Base-by-base conservation (phyloP, 2,329 filamentous ascomycete genomes). In the Fragosphaeria purpurea region DNA sequence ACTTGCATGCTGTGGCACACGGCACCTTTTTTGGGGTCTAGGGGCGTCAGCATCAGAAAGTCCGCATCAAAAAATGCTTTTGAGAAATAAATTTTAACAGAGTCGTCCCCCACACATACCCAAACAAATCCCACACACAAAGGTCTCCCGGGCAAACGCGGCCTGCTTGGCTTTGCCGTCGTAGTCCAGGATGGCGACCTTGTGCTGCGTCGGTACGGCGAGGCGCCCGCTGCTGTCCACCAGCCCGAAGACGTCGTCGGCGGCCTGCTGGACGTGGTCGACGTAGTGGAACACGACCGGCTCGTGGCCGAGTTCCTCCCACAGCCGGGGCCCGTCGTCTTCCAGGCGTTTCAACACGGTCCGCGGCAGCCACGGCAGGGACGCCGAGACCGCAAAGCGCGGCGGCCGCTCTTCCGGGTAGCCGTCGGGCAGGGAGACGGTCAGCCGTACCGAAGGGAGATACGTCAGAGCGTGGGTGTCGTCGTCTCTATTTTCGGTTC, bases 11-110 rank as follows among this genome's bases (percentile, higher is more conserved):
- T 79, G 68, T 97, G 86, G 64, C 93, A 97, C 9, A 73, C 77
- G 0, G 71, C 67, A 1, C 93, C 93, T 64, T 94, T 96, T 66
- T 95, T 95, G 0, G 89, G 89, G 65, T 97, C 91, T 77, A 13
- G 5, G 30, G 2, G 4, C 22, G 31, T 31, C 22, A 44, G 5
- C 22, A 37, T 31, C 22, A 44, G 4, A 38, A 13, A 9, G 30
- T 10, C 39, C 6, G 38, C n/a, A n/a, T 4, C 6, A 32, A 10
- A 39, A 38, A 5, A 50, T 9, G 9, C 31, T 32, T 12, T 31
- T 22, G 13, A 7, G 11, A 31, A 40, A 9, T 6, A 11, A 35
- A 10, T 2, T 33, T 31, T 5, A 3, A 31, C 11, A 7, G 11
- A 8, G 30, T 32, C n/a, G n/a, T n/a, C n/a, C n/a, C n/a, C n/a